Evolutionary conservation across 176 grass and related monocot genomes (phyloP).

Genomic region (maize (Zea mays)): Zm-B73-REFERENCE-NAM-5.0 NC_050099.1:195343501-195344000

Average conservation of each 20-base stretch:
- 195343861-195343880: no score
- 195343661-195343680: conserved; percentile 53
- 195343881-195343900: no score
- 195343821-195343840: not conserved
- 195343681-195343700: conserved; percentile 60
- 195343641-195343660: conserved; percentile 78
- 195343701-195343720: conserved; percentile 50
- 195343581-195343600: conserved; percentile 80
- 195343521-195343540: conserved; percentile 52
- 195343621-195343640: conserved; percentile 40
- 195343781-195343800: conserved; percentile 47
- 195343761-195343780: conserved; percentile 65
- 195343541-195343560: not conserved
- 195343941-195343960: not conserved
- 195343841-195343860: not conserved
- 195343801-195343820: conserved; percentile 5
- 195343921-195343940: not conserved
- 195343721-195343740: conserved; percentile 71
- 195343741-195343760: conserved; percentile 56
- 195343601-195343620: conserved; percentile 40
- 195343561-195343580: not conserved
- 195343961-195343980: conserved; percentile 2
- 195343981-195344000: no score
- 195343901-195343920: not conserved
- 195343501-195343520: conserved; percentile 74